These are phyloP conservation scores for rapeseed (Brassica napus) DNA, from an alignment of 345 rosid genomes.

Conservation along the genomic window Da-Ae NC_063448.1:3055501-3056000, in stretches of 20 bases:
- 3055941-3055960: slow-evolving; percentile 56
- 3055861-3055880: slow-evolving; percentile 45
- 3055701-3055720: not conserved
- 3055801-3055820: slow-evolving; percentile 38
- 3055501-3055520: not conserved
- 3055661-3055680: not conserved
- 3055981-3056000: slow-evolving; percentile 58
- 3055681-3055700: not conserved
- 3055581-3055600: too few relatives aligned
- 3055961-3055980: slow-evolving; percentile 55
- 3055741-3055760: not conserved
- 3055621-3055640: not conserved
- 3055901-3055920: slow-evolving; percentile 53
- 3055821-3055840: slow-evolving; percentile 21
- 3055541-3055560: too few relatives aligned
- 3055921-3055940: slow-evolving; percentile 63
- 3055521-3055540: too few relatives aligned
- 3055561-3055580: too few relatives aligned
- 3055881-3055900: slow-evolving; percentile 67
- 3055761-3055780: not conserved
- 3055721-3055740: not conserved
- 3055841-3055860: slow-evolving; percentile 28
- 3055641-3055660: not conserved
- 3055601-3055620: too few relatives aligned
- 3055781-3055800: slow-evolving; percentile 38